Base-by-base conservation (phyloP, 768 basidiomycete genomes). In the Dictyophora rubrovolvata region DNA sequence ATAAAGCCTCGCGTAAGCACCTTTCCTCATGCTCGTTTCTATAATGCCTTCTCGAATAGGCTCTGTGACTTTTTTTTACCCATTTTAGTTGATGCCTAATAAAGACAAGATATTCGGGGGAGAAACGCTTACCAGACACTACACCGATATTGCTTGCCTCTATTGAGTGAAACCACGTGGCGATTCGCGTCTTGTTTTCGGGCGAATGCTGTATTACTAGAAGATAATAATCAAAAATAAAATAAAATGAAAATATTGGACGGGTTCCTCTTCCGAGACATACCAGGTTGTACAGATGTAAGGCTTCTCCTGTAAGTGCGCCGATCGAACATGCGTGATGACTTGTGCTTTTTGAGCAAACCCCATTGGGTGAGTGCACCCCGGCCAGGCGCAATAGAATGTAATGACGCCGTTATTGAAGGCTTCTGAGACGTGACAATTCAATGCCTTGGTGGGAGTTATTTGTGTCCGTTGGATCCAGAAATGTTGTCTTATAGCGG, bases 231-330 rank as follows among this genome's bases (percentile, higher is more conserved):
- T 49, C 9, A 20, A 28, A 10, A 48, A 49, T 49, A 11, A 5
- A 14, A 18, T 56, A 21, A 34, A 5, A 54, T 42, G 12, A 4
- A 8, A 7, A 4, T 42, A 12, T 5, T 42, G 12, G 4, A 42
- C 10, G 10, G n/a, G 12, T 42, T 42, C 10, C 11, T 14, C 42
- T 42, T 28, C 28, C 28, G 28, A 28, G 28, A 57, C 56, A 36
- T 23, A 59, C 57, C 57, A 59, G 14, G 57, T 53, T 18, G 57
- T 59, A 52, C 57, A 59, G n/a, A 51, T 21, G 33, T 51, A 59
- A 11, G 57, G 57, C 33, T 59, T 59, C 36, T 59, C 57, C 21
- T 53, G 49, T 22, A 59, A 51, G 33, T 59, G 57, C 18, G 48
- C 34, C 14, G 49, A 59, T 37, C 57, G 48, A 6, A 59, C 52